phyloP scores from a whole-genome alignment of 2,329 filamentous ascomycete genomes.

The Polychaeton citri region DNA sequence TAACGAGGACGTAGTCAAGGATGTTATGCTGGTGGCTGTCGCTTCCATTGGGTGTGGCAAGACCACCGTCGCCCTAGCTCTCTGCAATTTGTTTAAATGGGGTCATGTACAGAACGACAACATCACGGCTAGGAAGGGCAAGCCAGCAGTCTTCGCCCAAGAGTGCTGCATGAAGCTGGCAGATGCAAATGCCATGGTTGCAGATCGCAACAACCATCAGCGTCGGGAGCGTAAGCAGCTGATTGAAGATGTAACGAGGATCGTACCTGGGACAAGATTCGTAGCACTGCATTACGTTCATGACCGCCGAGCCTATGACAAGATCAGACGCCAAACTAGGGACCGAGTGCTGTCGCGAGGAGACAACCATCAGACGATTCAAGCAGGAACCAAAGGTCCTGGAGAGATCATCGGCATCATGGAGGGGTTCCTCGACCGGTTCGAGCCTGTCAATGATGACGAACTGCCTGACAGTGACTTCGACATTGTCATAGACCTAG shows the following conservation, averaged over 20 bases:
- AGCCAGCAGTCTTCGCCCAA: conserved; percentile 65
- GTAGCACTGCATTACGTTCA: conserved; percentile 86
- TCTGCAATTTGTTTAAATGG: conserved; percentile 76
- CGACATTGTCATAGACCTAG: conserved; percentile 71
- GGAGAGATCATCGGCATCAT: conserved; percentile 78
- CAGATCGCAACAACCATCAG: conserved; percentile 90
- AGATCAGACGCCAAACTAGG: conserved; percentile 61
- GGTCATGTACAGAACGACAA: conserved; percentile 96
- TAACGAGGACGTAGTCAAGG: conserved; percentile 43
- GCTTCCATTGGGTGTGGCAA: conserved; percentile 95
- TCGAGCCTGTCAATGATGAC: conserved; percentile 60
- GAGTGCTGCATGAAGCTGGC: conserved; percentile 53
- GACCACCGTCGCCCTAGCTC: conserved; percentile 75
- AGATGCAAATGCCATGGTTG: conserved; percentile 60
- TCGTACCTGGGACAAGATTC: conserved; percentile 51
- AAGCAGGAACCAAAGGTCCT: conserved; percentile 58
- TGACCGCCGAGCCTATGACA: conserved; percentile 50
- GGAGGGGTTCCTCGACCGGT: conserved; percentile 82
- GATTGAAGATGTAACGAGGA: conserved; percentile 58
- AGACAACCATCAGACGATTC: conserved; percentile 96
- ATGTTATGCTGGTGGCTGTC: conserved; percentile 77
- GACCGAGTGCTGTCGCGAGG: conserved; percentile 71
- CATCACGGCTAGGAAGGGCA: conserved; percentile 61
- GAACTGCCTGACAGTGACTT: conserved; percentile 66
- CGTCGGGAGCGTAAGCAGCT: conserved; percentile 78